Percentiles rank a stretch among this genome's conserved stretches.
These are phyloP conservation scores for Boletus tylopilopsis DNA, from an alignment of 768 basidiomycete species.

Conservation along the genomic window DNA sequence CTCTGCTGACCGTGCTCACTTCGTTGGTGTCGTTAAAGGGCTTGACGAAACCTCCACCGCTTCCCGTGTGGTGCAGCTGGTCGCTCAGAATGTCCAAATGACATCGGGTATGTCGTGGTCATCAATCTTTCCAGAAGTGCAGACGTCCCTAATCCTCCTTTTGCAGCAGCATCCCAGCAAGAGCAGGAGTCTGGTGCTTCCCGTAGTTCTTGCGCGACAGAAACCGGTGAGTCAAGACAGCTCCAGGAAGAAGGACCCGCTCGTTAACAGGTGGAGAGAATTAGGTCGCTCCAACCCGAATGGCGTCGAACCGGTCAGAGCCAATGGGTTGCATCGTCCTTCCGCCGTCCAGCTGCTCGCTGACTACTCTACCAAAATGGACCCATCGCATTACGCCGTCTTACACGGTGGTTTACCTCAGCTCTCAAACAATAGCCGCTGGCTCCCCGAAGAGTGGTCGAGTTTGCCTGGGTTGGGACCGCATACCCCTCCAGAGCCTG, in stretches of 20 bases:
- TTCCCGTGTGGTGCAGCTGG: background rate
- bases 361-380: conserved; percentile 3
- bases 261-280: background rate
- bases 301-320: background rate
- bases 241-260: background rate
- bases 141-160: background rate
- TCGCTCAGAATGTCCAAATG: background rate
- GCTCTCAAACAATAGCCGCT: background rate
- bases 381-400: background rate
- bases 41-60: background rate
- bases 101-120: background rate
- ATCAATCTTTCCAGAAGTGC: background rate
- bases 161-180: background rate
- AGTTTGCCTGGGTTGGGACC: conserved; percentile 6
- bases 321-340: background rate
- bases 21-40: background rate
- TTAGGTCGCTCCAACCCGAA: background rate
- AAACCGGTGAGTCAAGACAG: background rate
- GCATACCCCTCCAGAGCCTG: background rate
- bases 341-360: conserved; percentile 3
- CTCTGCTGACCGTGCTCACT: background rate
- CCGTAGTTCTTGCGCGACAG: background rate
- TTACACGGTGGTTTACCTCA: background rate
- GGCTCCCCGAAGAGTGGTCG: background rate
- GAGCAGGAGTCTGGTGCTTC: background rate